Base-by-base conservation (phyloP, 179 eudicot species). In the Beta corolliflora region DNA sequence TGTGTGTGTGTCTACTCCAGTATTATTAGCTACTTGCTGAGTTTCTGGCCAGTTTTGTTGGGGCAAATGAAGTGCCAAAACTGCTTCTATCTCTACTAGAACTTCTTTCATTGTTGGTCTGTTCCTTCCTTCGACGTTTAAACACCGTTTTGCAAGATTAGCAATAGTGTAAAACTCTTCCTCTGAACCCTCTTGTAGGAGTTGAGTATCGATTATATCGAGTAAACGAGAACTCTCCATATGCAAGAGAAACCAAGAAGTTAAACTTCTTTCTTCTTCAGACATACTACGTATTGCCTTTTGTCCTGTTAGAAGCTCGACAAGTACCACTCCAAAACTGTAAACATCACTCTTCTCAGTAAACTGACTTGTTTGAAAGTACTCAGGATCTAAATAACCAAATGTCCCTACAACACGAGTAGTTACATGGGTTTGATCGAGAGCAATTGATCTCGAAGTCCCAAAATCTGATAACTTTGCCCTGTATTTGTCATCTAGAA, bases 261-360 rank as follows among this genome's bases (percentile, higher is more conserved):
- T 85, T 46, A 89, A 71, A 75, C 85, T 84, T 52, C 78, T 79
- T 25, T 78, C 85, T 45, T 84, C 86, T 8, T 83, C 79, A 1
- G 77, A 12, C 71, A 72, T 54, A 4, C 73, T 77, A 48, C 79
- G 78, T 19, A 89, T 71, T 46, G 89, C 85, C 76, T 82, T 89
- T 73, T 82, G 63, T 10, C 90, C 85, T 19, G 90, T 89, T 79
- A 91, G 48, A 21, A 91, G 87, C 83, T 88, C 92, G 0, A 86
- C 85, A 11, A 91, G 84, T 4, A 91, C 94, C 8, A 89, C 91
- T 87, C 41, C 41, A 36, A 36, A 36, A 36, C 41, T 36, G 1
- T 36, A 36, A 36, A 36, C 41, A 36, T 36, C 41, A 3, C 41
- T 36, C 41, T 36, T 36, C 41, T 36, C 41, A 36, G 41, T 36